Base-by-base conservation (phyloP, 1,139 yeast species). In the Geotrichum bryndzae region DNA sequence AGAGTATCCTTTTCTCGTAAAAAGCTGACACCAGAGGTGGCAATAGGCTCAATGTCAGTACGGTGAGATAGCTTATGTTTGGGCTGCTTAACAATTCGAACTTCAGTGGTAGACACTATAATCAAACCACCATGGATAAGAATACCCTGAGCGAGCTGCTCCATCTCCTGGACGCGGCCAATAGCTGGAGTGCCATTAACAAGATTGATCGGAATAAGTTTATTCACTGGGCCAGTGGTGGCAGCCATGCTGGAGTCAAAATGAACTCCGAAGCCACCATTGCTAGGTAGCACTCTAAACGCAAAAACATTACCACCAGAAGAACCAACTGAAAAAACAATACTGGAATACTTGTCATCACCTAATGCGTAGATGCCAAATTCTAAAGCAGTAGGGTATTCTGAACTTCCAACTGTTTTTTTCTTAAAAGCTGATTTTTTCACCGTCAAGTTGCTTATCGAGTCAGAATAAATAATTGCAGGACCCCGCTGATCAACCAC, bases 401-500 rank as follows among this genome's bases (percentile, higher is more conserved):
- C 75, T 8, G 54, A 25, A 8, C 57, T 63, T 4, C 63, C 51
- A 29, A 59, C 66, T 65, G 55, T 31, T 5, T 54, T 61, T 25
- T 58, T 56, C 23, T 66, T 33, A 15, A 60, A 56, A n/a, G 61
- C 51, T 11, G 63, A 50, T 41, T 60, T 63, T 27, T 60, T 61
- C 2, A 52, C 53, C 0, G 62, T 45, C 2, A 67, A 64, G 18
- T 72, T 69, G 18, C 85, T 70, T 0, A 66, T 48, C 3, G 76
- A 74, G n/a, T 80, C 85, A 66, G 84, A 81, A 68, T 79, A 83
- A 38, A 92, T 88, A 1, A 90, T 79, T 0, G 91, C 90, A 0
- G 96, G 96, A 0, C 96, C 96, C 64, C 97, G 80, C 62, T 90
- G 80, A 74, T 94, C 98, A 65, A 95, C 77, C 0, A 94, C 86